These are phyloP conservation scores for Schizophyllum commune DNA, from an alignment of 1,284 basidiomycete species.

Conservation along the genomic window DNA sequence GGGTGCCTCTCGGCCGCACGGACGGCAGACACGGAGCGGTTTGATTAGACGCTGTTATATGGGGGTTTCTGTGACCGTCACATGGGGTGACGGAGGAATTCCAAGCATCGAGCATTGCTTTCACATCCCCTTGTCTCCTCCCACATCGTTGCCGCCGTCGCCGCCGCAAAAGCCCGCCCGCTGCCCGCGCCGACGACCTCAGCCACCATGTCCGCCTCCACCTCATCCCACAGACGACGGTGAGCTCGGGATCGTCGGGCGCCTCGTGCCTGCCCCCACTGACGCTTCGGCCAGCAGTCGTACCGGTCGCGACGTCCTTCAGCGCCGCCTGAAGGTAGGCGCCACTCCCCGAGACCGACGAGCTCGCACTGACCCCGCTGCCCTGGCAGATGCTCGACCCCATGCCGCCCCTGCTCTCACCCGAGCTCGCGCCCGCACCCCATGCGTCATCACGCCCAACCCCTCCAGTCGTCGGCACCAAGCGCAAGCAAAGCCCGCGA, in stretches of 20 bases:
- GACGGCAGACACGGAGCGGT: too few species aligned
- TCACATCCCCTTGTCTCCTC: constrained; percentile 9
- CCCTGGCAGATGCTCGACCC: constrained; percentile 46
- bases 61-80: too few species aligned
- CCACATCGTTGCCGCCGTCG: constrained; percentile 11
- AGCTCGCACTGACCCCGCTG: constrained; percentile 11
- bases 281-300: constrained; percentile 10
- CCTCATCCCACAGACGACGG: constrained; percentile 10
- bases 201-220: neutral
- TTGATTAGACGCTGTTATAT: too few species aligned
- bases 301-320: constrained; percentile 56
- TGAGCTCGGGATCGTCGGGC: neutral
- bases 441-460: constrained; percentile 48
- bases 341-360: constrained; percentile 9
- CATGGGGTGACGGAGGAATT: too few species aligned
- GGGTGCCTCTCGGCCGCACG: too few species aligned
- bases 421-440: constrained; percentile 59
- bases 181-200: too few species aligned
- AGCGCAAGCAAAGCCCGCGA: constrained; percentile 50
- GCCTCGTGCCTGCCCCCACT: neutral
- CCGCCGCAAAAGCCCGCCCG: too few species aligned
- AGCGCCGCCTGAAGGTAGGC: constrained; percentile 50
- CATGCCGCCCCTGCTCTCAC: constrained; percentile 47
- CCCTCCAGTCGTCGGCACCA: constrained; percentile 48
- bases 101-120: too few species aligned